phyloP scores from a whole-genome alignment of 2,329 filamentous ascomycete species.

The Immersiporthe knoxdaviesiana region DNA sequence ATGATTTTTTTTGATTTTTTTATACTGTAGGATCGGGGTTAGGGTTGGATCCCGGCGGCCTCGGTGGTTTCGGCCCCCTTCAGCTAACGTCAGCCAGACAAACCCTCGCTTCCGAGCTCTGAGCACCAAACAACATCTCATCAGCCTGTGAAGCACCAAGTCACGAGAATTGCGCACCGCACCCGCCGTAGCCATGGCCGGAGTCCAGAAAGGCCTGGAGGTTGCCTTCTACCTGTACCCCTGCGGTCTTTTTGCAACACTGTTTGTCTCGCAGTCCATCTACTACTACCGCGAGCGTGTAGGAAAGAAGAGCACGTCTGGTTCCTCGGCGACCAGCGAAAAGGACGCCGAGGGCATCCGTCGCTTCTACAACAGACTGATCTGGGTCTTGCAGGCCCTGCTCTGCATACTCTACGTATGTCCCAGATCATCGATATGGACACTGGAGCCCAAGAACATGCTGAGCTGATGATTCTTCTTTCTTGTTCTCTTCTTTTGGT shows the following conservation, averaged over 20 bases:
- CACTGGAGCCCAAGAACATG: slow-evolving; percentile 9
- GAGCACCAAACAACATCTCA: background rate
- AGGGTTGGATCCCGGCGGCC: background rate
- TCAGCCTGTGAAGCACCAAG: background rate
- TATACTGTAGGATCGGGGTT: no score
- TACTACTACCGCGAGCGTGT: slow-evolving; percentile 43
- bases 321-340: slow-evolving; percentile 35
- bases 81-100: background rate
- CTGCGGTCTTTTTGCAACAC: slow-evolving; percentile 41
- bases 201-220: slow-evolving; percentile 41
- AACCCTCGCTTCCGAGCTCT: background rate
- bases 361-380: slow-evolving; percentile 39
- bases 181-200: slow-evolving; percentile 25
- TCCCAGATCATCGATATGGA: no score
- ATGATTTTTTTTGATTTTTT: no score
- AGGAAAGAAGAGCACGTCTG: slow-evolving; percentile 34
- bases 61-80: background rate
- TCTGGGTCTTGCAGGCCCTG: slow-evolving; percentile 42
- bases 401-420: slow-evolving; percentile 38
- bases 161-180: background rate
- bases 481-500: no score
- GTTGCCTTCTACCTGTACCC: slow-evolving; percentile 48
- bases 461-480: background rate
- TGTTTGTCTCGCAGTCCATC: slow-evolving; percentile 43
- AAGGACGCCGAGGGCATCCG: slow-evolving; percentile 35